A percentile compares a stretch with the other conserved stretches of the same genome.
Evolutionary conservation across 257 asterid species (phyloP).

Genomic region (Vinca minor): DNA sequence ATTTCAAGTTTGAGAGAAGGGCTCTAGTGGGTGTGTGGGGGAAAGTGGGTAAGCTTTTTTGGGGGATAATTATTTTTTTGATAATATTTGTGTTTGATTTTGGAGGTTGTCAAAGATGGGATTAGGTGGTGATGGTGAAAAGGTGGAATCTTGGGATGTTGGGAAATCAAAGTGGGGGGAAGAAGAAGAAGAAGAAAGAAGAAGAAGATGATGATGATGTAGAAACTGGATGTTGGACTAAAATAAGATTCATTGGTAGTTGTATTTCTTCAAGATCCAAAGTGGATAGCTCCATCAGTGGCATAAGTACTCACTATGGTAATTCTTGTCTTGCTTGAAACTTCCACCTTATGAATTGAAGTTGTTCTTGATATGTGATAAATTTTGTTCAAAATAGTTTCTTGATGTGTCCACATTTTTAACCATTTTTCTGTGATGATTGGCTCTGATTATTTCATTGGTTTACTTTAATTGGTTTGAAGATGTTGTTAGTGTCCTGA

Average conservation of each 20-base stretch:
- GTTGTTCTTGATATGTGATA: background rate
- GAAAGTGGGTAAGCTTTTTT: constrained; percentile 8
- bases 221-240: constrained; percentile 64
- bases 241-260: constrained; percentile 61
- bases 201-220: constrained; percentile 22
- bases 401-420: background rate
- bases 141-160: constrained; percentile 45
- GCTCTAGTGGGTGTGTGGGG: constrained; percentile 5
- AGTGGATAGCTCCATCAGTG: constrained; percentile 88
- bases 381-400: background rate
- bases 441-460: constrained; percentile 2
- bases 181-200: constrained; percentile 28
- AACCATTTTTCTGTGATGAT: background rate
- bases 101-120: constrained; percentile 53
- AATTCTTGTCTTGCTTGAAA: constrained; percentile 10
- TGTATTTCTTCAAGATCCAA: constrained; percentile 97
- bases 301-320: constrained; percentile 77
- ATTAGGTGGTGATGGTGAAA: constrained; percentile 31
- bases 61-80: constrained; percentile 19
- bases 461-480: background rate
- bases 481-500: background rate
- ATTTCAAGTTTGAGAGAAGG: constrained; percentile 13
- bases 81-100: constrained; percentile 30
- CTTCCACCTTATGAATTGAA: background rate
- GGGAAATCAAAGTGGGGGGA: constrained; percentile 36